phyloP scores from a whole-genome alignment of 768 basidiomycete genomes.

The Tremella fuciformis region DNA sequence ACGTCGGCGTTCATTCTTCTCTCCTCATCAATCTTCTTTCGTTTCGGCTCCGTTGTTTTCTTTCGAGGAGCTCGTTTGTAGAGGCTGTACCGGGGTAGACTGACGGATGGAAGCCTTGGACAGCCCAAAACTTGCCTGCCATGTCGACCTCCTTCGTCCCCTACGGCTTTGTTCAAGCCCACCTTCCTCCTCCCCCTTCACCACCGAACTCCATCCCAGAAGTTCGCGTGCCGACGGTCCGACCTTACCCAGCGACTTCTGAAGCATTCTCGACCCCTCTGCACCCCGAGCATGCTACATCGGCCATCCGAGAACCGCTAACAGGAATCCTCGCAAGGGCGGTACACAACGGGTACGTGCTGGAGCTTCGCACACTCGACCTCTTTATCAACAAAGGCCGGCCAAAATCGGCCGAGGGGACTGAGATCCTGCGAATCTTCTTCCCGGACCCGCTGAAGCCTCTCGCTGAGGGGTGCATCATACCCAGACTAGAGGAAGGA shows the following conservation, averaged over 20 bases:
- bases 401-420: slow-evolving; percentile 12
- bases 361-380: slow-evolving; percentile 37
- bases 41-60: background rate
- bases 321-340: slow-evolving; percentile 35
- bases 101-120: background rate
- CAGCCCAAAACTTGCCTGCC: slow-evolving; percentile 3
- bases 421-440: slow-evolving; percentile 34
- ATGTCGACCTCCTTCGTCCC: slow-evolving; percentile 39
- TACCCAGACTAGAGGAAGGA: slow-evolving; percentile 18
- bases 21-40: background rate
- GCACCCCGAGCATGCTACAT: slow-evolving; percentile 46
- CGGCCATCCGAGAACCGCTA: slow-evolving; percentile 24
- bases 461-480: slow-evolving; percentile 25
- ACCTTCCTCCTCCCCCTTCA: slow-evolving; percentile 42
- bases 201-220: slow-evolving; percentile 35
- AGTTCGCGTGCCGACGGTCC: slow-evolving; percentile 24
- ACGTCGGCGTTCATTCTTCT: background rate
- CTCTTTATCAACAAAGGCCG: slow-evolving; percentile 9
- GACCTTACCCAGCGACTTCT: slow-evolving; percentile 21
- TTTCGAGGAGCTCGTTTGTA: too few relatives aligned
- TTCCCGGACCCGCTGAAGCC: slow-evolving; percentile 39
- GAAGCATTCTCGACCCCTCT: slow-evolving; percentile 22
- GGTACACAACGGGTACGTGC: slow-evolving; percentile 40
- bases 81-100: too few relatives aligned
- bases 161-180: slow-evolving; percentile 40